A percentile compares a stretch with the other conserved stretches of the same genome.
phyloP scores from a whole-genome alignment of 805 yeast genomes.

The Wickerhamiella dianesei region DNA sequence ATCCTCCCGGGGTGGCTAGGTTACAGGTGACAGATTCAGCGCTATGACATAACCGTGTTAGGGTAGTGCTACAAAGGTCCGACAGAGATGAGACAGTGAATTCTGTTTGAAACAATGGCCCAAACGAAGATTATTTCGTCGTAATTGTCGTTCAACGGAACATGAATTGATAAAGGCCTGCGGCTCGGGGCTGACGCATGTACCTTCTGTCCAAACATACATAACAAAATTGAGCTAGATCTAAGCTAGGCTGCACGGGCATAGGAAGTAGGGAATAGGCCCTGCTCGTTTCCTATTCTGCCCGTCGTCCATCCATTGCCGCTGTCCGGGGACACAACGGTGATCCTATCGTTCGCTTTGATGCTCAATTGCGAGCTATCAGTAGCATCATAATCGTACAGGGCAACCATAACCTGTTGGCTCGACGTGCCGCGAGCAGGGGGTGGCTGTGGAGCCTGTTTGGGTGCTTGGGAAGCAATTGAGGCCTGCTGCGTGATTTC shows the following conservation, averaged over 20 bases:
- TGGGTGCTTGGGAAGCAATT: conserved; percentile 1
- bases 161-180: no score
- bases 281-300: conserved; percentile 49
- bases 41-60: background rate
- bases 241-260: conserved; percentile 25
- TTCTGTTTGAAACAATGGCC: no score
- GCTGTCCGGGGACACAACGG: conserved; percentile 48
- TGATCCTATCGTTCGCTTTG: conserved; percentile 56
- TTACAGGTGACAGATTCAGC: no score
- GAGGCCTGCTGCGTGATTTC: conserved; percentile 29
- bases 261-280: conserved; percentile 72
- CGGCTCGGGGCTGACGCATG: no score
- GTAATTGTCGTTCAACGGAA: no score
- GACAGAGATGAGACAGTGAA: no score
- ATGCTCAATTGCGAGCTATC: conserved; percentile 72
- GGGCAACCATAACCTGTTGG: conserved; percentile 33
- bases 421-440: conserved; percentile 45
- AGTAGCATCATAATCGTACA: conserved; percentile 63
- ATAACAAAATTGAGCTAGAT: no score
- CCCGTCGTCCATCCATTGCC: conserved; percentile 95
- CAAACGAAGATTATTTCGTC: no score
- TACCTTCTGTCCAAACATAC: no score
- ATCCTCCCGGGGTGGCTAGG: no score
- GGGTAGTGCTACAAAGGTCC: no score
- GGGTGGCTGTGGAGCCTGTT: conserved; percentile 30